Percentiles rank a stretch among this genome's conserved stretches.
These are phyloP conservation scores for Diaporthe ampelina DNA, from an alignment of 2,329 filamentous ascomycete genomes.

Conservation along the genomic window DNA sequence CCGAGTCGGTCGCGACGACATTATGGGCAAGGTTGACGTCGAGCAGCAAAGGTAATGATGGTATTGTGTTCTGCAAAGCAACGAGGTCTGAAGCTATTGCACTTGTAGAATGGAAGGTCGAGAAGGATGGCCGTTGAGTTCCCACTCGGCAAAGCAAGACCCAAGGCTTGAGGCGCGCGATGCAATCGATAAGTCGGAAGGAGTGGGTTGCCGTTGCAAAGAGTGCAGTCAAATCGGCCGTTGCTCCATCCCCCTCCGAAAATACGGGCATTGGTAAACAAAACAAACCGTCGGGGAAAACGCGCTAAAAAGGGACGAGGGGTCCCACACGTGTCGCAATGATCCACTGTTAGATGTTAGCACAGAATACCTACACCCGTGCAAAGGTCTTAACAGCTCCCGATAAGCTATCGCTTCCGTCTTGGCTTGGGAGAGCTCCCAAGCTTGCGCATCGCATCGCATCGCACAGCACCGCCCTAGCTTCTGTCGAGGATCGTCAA, in stretches of 20 bases:
- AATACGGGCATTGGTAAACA: slow-evolving; percentile 35
- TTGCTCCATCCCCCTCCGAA: slow-evolving; percentile 32
- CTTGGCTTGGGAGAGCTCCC: slow-evolving; percentile 14
- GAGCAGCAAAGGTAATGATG: neutral
- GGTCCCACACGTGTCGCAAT: slow-evolving; percentile 19
- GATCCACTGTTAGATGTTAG: neutral
- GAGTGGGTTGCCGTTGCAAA: slow-evolving; percentile 24
- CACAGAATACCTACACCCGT: fast-evolving
- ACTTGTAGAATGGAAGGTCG: neutral
- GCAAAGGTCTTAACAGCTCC: neutral
- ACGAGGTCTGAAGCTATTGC: neutral
- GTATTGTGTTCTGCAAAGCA: slow-evolving; percentile 19
- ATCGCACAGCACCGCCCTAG: neutral
- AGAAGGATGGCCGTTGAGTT: neutral
- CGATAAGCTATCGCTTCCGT: slow-evolving; percentile 26
- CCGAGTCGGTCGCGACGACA: slow-evolving; percentile 59
- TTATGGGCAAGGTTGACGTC: slow-evolving; percentile 45
- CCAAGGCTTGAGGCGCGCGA: slow-evolving; percentile 7
- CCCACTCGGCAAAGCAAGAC: slow-evolving; percentile 20
- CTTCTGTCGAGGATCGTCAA: slow-evolving; percentile 1
- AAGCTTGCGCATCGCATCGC: slow-evolving; percentile 20
- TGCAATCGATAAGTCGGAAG: slow-evolving; percentile 34
- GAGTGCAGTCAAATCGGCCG: neutral
- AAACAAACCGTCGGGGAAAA: slow-evolving; percentile 37
- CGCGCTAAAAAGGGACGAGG: slow-evolving; percentile 25